Evolutionary conservation across 2,329 filamentous ascomycete genomes (phyloP), one percentile per base, ranked within the genome.

Genomic region (Ophiostoma sp.): DNA sequence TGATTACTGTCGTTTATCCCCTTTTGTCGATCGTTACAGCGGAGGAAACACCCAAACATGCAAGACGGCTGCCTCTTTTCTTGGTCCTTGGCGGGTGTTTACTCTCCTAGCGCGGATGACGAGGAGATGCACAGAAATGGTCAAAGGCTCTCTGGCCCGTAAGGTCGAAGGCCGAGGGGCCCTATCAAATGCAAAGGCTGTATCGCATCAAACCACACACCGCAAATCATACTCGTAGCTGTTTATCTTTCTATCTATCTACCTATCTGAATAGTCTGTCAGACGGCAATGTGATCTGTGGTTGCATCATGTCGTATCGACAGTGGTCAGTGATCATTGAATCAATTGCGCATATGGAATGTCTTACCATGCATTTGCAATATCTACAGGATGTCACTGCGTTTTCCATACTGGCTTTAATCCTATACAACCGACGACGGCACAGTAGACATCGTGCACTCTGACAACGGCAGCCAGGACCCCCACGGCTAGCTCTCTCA

Each of bases 41-140:
- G 14, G n/a, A 7, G 4, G 2, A 4, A 41, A n/a, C 47, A 52
- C n/a, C 18, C 49, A 55, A 14, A 55, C 49, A 47, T 55, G 49
- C 45, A 9, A 41, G 60, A 63, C 5, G 60, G 60, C 38, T 63
- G 60, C 60, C 60, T 63, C 60, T 42, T 63, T 60, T 42, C 60
- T 42, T 63, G 58, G 40, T 63, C 40, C 60, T 42, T 42, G 40
- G 40, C 40, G 58, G 38, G 9, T 12, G 4, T 42, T 63, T 63
- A 63, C 60, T 63, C 60, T 42, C 60, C 60, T 63, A 63, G 40
- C 60, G 60, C 40, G 40, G 40, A 42, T 41, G 38, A 42, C 16
- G 60, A 63, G 38, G 38, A 58, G 14, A 40, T 62, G 58, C 5
- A 36, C 36, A 62, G 16, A 2, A 27, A 27, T 27, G 27, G 27